These are phyloP conservation scores for Sphagnum magellanicum DNA, from an alignment of 228 moss, liverwort and hornwort genomes.

Conservation along the genomic window DNA sequence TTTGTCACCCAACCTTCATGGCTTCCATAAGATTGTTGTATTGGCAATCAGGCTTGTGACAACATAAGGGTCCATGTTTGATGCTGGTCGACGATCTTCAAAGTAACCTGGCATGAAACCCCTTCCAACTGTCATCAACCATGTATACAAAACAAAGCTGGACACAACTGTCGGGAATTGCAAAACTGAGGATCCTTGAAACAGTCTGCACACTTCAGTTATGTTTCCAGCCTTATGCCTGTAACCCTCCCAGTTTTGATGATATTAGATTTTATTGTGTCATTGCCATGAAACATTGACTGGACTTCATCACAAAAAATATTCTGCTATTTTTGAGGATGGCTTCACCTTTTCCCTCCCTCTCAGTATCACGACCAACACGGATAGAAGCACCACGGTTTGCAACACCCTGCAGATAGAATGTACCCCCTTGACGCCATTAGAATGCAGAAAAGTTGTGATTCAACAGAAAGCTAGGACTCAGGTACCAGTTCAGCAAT, in stretches of 20 bases:
- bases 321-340: not conserved
- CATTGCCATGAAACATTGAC: not conserved
- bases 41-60: constrained; percentile 70
- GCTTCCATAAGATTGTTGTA: constrained; percentile 64
- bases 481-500: not conserved
- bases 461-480: no score
- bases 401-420: constrained; percentile 19
- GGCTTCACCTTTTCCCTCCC: constrained; percentile 19
- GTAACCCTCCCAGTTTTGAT: no score
- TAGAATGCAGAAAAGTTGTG: no score
- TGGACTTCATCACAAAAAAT: not conserved
- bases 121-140: not conserved
- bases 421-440: not conserved
- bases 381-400: constrained; percentile 44
- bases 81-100: constrained; percentile 79
- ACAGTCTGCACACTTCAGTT: not conserved
- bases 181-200: not conserved
- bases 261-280: no score
- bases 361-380: constrained; percentile 38
- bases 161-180: not conserved
- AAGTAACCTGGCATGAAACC: constrained; percentile 42
- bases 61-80: constrained; percentile 84
- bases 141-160: not conserved
- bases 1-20: not conserved
- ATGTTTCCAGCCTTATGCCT: no score